Percentiles rank a stretch among this genome's conserved stretches.
These are phyloP conservation scores for Middelhovenomyces tepae DNA, from an alignment of 805 yeast species.

Conservation along the genomic window DNA sequence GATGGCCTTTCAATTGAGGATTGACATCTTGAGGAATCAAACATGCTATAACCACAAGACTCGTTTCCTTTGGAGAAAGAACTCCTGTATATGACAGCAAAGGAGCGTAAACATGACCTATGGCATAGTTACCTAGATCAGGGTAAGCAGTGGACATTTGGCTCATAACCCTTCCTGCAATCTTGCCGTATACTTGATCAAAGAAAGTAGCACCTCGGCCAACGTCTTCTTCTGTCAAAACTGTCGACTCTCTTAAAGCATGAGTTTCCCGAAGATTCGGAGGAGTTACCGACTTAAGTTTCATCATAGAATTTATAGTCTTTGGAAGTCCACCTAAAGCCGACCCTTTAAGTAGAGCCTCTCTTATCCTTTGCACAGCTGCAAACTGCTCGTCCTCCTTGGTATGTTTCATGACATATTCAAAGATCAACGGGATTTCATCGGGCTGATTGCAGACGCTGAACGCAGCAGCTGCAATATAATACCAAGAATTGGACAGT, in stretches of 20 bases:
- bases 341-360: conserved; percentile 65
- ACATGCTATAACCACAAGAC: conserved; percentile 67
- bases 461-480: conserved; percentile 71
- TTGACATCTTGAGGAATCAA: conserved; percentile 89
- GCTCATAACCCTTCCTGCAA: conserved; percentile 53
- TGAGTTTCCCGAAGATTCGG: conserved; percentile 29
- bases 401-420: conserved; percentile 45
- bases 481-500: conserved; percentile 58
- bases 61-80: conserved; percentile 58
- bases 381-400: conserved; percentile 18
- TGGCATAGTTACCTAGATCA: conserved; percentile 68
- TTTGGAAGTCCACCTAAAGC: conserved; percentile 82
- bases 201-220: conserved; percentile 58
- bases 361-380: conserved; percentile 54
- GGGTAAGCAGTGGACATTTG: conserved; percentile 75
- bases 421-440: conserved; percentile 67
- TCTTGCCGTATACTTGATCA: conserved; percentile 67
- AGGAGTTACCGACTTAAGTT: conserved; percentile 61
- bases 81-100: conserved; percentile 60
- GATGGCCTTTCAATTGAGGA: conserved; percentile 86
- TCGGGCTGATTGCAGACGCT: conserved; percentile 76
- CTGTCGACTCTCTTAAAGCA: conserved; percentile 21
- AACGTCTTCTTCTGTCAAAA: conserved; percentile 12
- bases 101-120: conserved; percentile 69
- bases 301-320: conserved; percentile 68